A percentile compares a stretch with the other conserved stretches of the same genome.
These are phyloP conservation scores for Nyctanthes arbortristis DNA, from an alignment of 257 asterid genomes.

Conservation along the genomic window DNA sequence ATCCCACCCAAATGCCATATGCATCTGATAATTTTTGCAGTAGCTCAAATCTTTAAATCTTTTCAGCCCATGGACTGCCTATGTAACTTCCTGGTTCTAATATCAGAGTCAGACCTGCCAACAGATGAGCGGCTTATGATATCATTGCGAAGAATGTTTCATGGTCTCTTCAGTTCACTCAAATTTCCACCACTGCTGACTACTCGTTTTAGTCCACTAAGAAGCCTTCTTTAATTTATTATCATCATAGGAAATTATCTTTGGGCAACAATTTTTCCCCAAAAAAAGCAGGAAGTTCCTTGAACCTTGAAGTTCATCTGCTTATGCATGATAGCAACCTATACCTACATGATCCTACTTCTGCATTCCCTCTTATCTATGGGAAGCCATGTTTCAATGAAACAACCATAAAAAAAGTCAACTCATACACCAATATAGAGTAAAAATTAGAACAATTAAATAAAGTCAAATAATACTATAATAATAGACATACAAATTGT, in stretches of 20 bases:
- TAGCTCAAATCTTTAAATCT: not conserved
- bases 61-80: not conserved
- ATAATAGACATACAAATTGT: slow-evolving; percentile 5
- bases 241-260: not conserved
- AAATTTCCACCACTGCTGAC: not conserved
- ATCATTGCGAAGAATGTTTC: not conserved
- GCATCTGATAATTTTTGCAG: not conserved
- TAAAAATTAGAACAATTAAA: not conserved
- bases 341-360: not conserved
- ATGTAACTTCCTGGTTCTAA: not conserved
- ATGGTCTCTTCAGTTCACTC: not conserved
- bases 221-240: not conserved
- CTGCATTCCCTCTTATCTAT: not conserved
- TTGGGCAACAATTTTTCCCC: not conserved
- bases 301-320: not conserved
- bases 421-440: not conserved
- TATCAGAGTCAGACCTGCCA: slow-evolving; percentile 4
- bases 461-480: not conserved
- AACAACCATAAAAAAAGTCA: not conserved
- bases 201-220: not conserved
- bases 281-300: not conserved
- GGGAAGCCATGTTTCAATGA: not conserved
- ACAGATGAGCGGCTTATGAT: not conserved
- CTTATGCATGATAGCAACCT: not conserved
- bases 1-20: not conserved